Evolutionary conservation across 805 yeast genomes (phyloP), one percentile per base, ranked within the genome.

Genomic region (Candida xyloterini): DNA sequence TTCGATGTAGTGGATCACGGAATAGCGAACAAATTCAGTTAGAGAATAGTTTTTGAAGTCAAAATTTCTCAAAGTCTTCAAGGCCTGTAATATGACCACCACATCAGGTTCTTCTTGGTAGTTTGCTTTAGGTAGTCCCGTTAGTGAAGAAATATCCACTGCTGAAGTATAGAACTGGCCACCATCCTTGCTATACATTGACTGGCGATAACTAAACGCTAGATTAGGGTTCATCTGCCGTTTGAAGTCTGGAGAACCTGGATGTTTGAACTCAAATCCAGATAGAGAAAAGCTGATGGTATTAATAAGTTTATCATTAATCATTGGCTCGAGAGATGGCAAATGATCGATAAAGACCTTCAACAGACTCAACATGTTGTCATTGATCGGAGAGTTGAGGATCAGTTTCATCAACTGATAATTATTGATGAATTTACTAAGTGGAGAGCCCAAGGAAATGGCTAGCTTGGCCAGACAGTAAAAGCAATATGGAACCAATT

Each of bases 381-480:
- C 82, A n/a, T 88, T 83, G 38, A 91, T 71, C 0, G 96, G 85
- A 45, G 96, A 88, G 33, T 81, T 75, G 51, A 91, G 72, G 65
- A 91, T 75, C 63, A 85, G 71, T 49, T 84, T 90, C 36, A 91
- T 65, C 15, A 91, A 73, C 35, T 62, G 65, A 53, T 87, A 95
- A 46, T 82, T 75, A 48, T 88, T 90, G 40, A 93, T 66, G 57
- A 87, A 89, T 56, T 91, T 93, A 0, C 96, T 86, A 40, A 91
- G 68, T 0, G 96, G 95, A 10, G 96, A 95, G 0, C 97, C 97
- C 11, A 91, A 87, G 0, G 98, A 91, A 18, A 74, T 73, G 0
- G 96, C 90, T 26, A 93, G 65, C 62, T 87, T 84, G 0, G 95
- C 87, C 30, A 91, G 73, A 58, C 98, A 93, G 51, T 84, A 86